Evolutionary conservation across 1,284 basidiomycete genomes (phyloP), one percentile per base, ranked within the genome.

Genomic region (Trichosporon ovoides): DNA sequence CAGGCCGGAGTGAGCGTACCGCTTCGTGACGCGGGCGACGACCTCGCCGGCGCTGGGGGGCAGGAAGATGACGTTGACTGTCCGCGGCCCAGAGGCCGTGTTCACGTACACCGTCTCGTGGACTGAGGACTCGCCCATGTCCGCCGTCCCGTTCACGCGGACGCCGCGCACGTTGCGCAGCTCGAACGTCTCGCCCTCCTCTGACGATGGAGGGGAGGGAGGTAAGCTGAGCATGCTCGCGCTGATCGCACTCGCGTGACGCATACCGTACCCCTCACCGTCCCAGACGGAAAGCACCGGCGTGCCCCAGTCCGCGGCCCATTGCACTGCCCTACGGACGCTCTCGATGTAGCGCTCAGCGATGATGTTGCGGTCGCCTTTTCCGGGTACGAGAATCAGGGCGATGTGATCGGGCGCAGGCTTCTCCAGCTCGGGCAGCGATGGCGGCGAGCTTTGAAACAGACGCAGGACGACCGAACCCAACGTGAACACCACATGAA

Each of bases 231-330:
- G 60, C 3, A 64, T 50, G 14, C 52, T 48, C 19, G 53, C 54
- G 7, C 53, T 59, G 6, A 59, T 53, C 28, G 51, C 55, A 14
- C n/a, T 22, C 38, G 58, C 55, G 55, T 59, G 34, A 22, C 53
- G 49, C 3, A 61, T 31, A 20, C 56, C 59, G 7, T 59, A 59
- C 9, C 59, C 59, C 7, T 57, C 33, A 0, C 53, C 51, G 56
- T 68, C 67, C 63, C 70, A 74, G 12, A 75, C 51, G 9, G 68
- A 70, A 12, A 75, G 38, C 40, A 70, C 67, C 3, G 31, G 16
- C 2, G 74, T 62, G 4, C 70, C 73, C 40, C 59, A 61, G 31
- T 68, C 68, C 2, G 58, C 65, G 0, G 69, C 68, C 66, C 68
- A 72, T 16, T 63, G 59, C 6, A 70, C 61, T 0, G 55, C 60